Percentiles rank a stretch among this genome's conserved stretches.
phyloP scores from a whole-genome alignment of 441 rosid species.

The Gossypium gossypioides region DNA sequence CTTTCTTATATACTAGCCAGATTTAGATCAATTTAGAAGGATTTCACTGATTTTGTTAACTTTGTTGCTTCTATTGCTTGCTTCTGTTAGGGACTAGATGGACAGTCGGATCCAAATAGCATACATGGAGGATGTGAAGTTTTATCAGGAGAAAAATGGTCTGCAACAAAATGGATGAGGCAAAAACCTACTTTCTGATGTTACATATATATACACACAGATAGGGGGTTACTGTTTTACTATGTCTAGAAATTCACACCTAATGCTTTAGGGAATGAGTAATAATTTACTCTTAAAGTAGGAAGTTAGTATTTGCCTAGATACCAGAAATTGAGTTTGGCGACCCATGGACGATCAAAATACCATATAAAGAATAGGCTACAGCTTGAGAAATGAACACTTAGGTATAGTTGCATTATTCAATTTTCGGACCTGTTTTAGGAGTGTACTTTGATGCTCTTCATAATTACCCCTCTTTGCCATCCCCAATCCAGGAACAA shows the following conservation, averaged over 20 bases:
- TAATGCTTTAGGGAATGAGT: neutral
- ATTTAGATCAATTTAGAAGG: neutral
- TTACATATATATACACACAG: neutral
- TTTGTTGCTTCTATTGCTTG: neutral
- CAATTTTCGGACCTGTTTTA: neutral
- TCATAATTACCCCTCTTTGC: neutral
- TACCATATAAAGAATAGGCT: neutral
- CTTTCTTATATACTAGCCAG: neutral
- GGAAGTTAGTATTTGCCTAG: neutral
- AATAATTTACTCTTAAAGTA: constrained; percentile 2
- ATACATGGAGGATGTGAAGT: constrained; percentile 93
- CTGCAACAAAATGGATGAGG: constrained; percentile 99
- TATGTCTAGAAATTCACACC: neutral
- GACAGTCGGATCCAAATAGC: constrained; percentile 84
- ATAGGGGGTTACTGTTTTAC: neutral
- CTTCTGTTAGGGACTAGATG: constrained; percentile 66
- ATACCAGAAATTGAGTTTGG: neutral
- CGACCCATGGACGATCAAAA: neutral
- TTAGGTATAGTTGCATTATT: neutral
- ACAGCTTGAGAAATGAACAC: neutral
- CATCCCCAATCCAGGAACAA: neutral
- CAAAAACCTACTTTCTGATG: constrained; percentile 45
- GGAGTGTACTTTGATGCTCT: neutral
- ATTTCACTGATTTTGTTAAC: neutral
- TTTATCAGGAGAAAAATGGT: constrained; percentile 82